Evolutionary conservation across 176 grass and related monocot species (phyloP).

Genomic region (Saccharum spontaneum): DNA sequence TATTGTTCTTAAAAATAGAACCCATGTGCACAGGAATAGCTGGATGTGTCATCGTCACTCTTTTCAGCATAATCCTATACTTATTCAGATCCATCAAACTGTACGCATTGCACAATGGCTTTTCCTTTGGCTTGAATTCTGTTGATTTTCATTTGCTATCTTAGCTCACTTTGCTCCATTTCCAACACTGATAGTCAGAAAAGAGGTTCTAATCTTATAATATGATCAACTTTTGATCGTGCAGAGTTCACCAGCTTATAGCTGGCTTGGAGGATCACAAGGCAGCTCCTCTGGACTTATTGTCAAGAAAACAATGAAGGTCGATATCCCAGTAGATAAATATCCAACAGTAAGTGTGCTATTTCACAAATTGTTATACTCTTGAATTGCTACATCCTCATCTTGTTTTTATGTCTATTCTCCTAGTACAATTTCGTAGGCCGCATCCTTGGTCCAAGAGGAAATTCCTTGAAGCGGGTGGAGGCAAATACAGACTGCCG

Average conservation of each 20-base stretch:
- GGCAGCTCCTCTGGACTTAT: slow-evolving; percentile 82
- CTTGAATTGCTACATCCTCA: slow-evolving; percentile 13
- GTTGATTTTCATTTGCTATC: not conserved
- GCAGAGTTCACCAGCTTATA: slow-evolving; percentile 88
- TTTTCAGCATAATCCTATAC: slow-evolving; percentile 17
- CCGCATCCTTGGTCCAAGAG: slow-evolving; percentile 92
- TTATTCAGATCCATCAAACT: not conserved
- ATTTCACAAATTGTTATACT: slow-evolving; percentile 3
- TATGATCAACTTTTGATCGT: slow-evolving; percentile 30
- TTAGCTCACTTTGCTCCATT: slow-evolving; percentile 9
- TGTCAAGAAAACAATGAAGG: slow-evolving; percentile 94
- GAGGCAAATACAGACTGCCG: slow-evolving; percentile 94
- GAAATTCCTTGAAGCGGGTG: slow-evolving; percentile 93
- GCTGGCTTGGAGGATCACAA: slow-evolving; percentile 90
- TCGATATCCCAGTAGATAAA: slow-evolving; percentile 87
- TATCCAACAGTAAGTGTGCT: slow-evolving; percentile 88
- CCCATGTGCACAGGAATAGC: not conserved
- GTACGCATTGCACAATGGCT: not conserved
- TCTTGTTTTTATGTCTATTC: slow-evolving; percentile 24
- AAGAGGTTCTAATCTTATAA: slow-evolving; percentile 16
- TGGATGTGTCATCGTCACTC: not conserved
- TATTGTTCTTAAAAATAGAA: not conserved
- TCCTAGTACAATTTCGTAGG: slow-evolving; percentile 95
- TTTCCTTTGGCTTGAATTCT: slow-evolving; percentile 27
- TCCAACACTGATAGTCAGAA: not conserved